These are phyloP conservation scores for Metschnikowia vanudenii DNA, from an alignment of 805 yeast species.

Conservation along the genomic window DNA sequence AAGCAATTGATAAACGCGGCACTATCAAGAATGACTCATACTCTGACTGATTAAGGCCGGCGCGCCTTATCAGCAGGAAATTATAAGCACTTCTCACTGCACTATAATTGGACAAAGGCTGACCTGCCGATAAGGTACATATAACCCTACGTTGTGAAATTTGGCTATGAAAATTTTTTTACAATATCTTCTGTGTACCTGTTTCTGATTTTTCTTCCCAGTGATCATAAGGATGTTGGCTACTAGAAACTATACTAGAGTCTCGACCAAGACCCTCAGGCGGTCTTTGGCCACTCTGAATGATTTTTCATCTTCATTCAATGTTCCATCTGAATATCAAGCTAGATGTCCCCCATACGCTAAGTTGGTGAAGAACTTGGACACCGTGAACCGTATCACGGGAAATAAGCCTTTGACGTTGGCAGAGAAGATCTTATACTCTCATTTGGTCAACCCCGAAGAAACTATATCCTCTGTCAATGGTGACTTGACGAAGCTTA, in stretches of 20 bases:
- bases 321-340: constrained; percentile 58
- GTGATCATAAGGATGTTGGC: constrained; percentile 16
- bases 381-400: constrained; percentile 61
- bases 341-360: constrained; percentile 87
- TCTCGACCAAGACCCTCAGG: constrained; percentile 11
- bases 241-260: constrained; percentile 12
- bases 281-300: constrained; percentile 35
- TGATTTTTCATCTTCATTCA: constrained; percentile 22
- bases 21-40: constrained; percentile 8
- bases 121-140: constrained; percentile 7
- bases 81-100: constrained; percentile 14
- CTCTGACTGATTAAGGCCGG: constrained; percentile 3
- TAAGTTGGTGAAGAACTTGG: constrained; percentile 63
- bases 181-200: neutral
- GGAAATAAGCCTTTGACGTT: constrained; percentile 76
- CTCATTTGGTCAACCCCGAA: constrained; percentile 87
- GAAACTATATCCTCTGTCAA: constrained; percentile 59
- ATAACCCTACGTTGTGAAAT: neutral
- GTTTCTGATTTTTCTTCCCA: neutral
- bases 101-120: constrained; percentile 12
- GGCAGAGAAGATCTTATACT: constrained; percentile 92
- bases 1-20: constrained; percentile 3
- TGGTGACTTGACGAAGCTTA: constrained; percentile 50
- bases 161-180: neutral
- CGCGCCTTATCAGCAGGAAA: constrained; percentile 16